Conservation (phyloP, 768 basidiomycete species). For the Pleurotus pulmonarius region DNA sequence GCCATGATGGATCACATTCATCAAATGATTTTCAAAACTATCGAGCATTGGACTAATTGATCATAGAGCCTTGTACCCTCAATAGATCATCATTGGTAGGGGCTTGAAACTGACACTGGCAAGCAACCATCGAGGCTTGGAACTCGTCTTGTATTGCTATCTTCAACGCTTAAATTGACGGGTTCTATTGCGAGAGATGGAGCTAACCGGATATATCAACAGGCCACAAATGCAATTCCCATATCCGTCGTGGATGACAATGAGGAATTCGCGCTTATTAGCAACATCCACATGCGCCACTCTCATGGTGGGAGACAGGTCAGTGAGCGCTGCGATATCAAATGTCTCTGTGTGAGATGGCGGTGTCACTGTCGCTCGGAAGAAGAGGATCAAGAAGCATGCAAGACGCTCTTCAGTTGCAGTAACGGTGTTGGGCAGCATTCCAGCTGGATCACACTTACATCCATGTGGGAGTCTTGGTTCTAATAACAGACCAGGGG, state of each 20-base stretch:
- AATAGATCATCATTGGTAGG: too few relatives aligned
- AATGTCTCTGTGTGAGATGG: neutral
- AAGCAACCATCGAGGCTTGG: too few relatives aligned
- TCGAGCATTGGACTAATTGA: too few relatives aligned
- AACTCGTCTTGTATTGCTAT: too few relatives aligned
- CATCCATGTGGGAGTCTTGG: constrained; percentile 1
- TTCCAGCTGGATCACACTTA: neutral
- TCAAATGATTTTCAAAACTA: too few relatives aligned
- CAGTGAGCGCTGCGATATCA: neutral
- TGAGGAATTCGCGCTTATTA: neutral
- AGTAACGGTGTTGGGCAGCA: neutral
- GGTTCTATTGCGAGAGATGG: neutral
- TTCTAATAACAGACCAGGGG: constrained; percentile 3
- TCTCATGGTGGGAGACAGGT: constrained; percentile 2
- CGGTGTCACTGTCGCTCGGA: neutral
- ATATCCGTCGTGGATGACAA: too few relatives aligned
- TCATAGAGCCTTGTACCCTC: too few relatives aligned
- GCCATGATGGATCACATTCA: too few relatives aligned
- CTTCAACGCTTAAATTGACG: too few relatives aligned
- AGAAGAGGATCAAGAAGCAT: neutral
- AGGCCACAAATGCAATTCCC: too few relatives aligned
- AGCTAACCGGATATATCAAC: neutral
- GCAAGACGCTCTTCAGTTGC: constrained; percentile 1
- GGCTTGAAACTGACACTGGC: too few relatives aligned
- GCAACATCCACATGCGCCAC: constrained; percentile 5